Conservation (phyloP, 1,139 yeast genomes). For the Saccharomyces hybrid region DNA sequence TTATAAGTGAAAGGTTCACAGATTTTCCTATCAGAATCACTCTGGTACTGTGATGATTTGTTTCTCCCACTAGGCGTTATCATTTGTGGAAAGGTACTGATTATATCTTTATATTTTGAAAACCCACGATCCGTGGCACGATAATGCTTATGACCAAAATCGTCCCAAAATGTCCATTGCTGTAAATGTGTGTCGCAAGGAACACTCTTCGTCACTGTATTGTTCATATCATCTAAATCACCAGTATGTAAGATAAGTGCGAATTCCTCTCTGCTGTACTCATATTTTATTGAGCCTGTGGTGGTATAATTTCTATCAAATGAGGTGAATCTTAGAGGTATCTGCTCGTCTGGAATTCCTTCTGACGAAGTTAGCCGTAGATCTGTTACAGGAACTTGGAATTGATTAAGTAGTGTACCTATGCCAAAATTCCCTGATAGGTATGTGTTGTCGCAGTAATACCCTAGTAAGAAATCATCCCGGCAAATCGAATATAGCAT, state of each 20-base stretch:
- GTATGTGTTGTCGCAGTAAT: conserved; percentile 12
- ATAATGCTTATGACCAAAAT: neutral
- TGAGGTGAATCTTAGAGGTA: conserved; percentile 15
- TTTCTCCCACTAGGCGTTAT: neutral
- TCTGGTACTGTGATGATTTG: neutral
- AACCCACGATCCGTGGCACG: neutral
- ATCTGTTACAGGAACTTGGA: conserved; percentile 21
- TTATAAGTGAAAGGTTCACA: neutral
- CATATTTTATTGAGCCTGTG: neutral
- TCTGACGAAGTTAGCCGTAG: conserved; percentile 9
- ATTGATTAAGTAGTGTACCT: conserved; percentile 23
- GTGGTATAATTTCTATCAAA: conserved; percentile 10
- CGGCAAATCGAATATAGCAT: conserved; percentile 14
- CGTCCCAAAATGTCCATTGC: neutral
- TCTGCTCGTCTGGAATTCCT: neutral
- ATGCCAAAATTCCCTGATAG: conserved; percentile 20
- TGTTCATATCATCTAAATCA: neutral
- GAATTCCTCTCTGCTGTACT: neutral
- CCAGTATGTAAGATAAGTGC: neutral
- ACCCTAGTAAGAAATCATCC: conserved; percentile 18
- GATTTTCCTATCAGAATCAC: neutral
- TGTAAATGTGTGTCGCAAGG: neutral
- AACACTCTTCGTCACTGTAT: neutral
- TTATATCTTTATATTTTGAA: neutral
- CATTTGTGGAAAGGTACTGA: neutral